Conservation (phyloP, 78 protist genomes). For the Dictyostelium brefeldianum region DNA sequence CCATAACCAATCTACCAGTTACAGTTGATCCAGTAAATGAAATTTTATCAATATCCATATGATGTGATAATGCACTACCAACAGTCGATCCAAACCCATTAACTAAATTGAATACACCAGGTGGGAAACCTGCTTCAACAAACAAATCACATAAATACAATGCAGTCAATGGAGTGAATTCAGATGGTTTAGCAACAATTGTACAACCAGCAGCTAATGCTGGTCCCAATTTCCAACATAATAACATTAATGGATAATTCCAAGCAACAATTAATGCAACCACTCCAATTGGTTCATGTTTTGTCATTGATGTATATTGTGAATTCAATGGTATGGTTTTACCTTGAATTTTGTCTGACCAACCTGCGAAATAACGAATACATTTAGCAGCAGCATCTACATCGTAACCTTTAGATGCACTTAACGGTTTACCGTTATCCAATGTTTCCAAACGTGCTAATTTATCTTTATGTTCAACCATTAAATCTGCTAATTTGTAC, state of each 20-base stretch:
- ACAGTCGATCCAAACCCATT: conserved; percentile 84
- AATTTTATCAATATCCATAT: conserved; percentile 88
- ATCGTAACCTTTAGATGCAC: conserved; percentile 53
- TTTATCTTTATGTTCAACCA: conserved; percentile 73
- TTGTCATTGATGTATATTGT: conserved; percentile 38
- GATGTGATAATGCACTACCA: conserved; percentile 86
- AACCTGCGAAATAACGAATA: conserved; percentile 90
- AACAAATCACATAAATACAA: conserved; percentile 83
- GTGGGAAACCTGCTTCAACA: conserved; percentile 94
- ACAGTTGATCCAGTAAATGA: conserved; percentile 92
- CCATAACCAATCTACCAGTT: conserved; percentile 80
- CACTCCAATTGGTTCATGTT: conserved; percentile 88
- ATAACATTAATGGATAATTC: conserved; percentile 84
- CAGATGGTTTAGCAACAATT: conserved; percentile 93
- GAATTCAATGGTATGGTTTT: conserved; percentile 36
- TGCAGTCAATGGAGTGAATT: conserved; percentile 94
- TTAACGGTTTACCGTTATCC: conserved; percentile 83
- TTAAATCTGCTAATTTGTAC: conserved; percentile 79
- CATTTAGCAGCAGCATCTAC: conserved; percentile 19
- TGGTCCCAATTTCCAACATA: conserved; percentile 91
- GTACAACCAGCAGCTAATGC: conserved; percentile 95
- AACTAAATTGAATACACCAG: conserved; percentile 93
- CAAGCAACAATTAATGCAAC: conserved; percentile 86
- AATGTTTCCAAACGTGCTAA: conserved; percentile 76
- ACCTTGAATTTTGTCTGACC: conserved; percentile 89